Evolutionary conservation across 2,329 filamentous ascomycete species (phyloP).

Genomic region (Talaromyces sp.): DNA sequence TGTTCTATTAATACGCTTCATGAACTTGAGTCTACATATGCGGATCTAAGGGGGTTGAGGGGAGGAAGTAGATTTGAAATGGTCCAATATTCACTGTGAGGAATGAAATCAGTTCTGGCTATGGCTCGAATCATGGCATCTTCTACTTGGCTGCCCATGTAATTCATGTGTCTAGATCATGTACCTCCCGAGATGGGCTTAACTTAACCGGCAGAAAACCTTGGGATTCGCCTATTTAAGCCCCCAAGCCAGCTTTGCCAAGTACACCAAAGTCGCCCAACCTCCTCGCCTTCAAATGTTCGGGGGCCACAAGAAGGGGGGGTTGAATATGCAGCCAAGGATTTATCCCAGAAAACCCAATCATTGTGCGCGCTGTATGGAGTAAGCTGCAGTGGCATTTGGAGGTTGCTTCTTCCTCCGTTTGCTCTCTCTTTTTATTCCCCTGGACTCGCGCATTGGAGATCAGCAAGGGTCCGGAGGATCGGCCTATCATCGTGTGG

Average conservation of each 20-base stretch:
- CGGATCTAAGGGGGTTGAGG: not conserved
- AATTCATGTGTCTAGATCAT: too few species aligned
- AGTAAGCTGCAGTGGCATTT: too few species aligned
- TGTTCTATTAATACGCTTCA: not conserved
- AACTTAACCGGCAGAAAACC: not conserved
- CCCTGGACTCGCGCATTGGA: not conserved
- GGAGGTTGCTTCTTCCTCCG: not conserved
- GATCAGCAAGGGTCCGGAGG: slow-evolving; percentile 6
- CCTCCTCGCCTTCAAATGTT: too few species aligned
- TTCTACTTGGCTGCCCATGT: too few species aligned
- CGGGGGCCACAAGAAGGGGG: too few species aligned
- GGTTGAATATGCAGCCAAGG: too few species aligned
- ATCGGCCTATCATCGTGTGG: not conserved
- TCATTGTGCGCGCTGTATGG: too few species aligned
- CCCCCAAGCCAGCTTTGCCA: not conserved
- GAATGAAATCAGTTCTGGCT: too few species aligned
- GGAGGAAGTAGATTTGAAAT: not conserved
- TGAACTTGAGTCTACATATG: not conserved
- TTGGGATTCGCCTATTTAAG: not conserved
- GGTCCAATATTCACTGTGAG: not conserved
- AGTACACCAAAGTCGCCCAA: not conserved
- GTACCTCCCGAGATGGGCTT: too few species aligned
- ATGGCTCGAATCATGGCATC: too few species aligned
- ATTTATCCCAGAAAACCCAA: too few species aligned
- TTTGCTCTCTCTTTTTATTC: not conserved